Percentiles rank a stretch among this genome's conserved stretches.
Evolutionary conservation across 805 yeast genomes (phyloP).

Genomic region (Candida multigemmis): DNA sequence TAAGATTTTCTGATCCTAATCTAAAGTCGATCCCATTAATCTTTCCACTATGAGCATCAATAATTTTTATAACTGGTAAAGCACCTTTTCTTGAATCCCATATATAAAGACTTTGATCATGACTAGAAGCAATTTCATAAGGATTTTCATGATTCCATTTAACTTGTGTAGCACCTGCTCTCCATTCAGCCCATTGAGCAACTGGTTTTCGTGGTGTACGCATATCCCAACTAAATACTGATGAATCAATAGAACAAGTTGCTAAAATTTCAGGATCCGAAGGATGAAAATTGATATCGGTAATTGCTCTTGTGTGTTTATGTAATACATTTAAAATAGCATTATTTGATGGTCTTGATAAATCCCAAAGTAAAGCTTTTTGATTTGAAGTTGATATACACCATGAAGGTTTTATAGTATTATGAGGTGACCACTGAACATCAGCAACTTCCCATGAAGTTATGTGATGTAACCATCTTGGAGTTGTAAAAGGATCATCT

Average conservation of each 20-base stretch:
- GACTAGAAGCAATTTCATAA: conserved; percentile 75
- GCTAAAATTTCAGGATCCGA: conserved; percentile 79
- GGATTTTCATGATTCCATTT: conserved; percentile 83
- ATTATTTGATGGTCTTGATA: conserved; percentile 55
- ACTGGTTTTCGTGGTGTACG: conserved; percentile 70
- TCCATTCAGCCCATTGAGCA: conserved; percentile 83
- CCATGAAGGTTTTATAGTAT: conserved; percentile 72
- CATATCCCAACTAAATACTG: conserved; percentile 85
- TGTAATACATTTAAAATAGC: conserved; percentile 87
- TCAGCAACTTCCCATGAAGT: conserved; percentile 99
- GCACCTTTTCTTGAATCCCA: conserved; percentile 91
- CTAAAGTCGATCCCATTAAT: conserved; percentile 87
- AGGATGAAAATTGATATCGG: conserved; percentile 92
- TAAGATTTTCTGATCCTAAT: conserved; percentile 46
- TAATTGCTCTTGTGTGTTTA: conserved; percentile 86
- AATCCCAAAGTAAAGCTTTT: conserved; percentile 91
- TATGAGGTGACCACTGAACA: conserved; percentile 96
- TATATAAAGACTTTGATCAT: conserved; percentile 66
- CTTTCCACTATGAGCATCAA: conserved; percentile 70
- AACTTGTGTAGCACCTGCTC: conserved; percentile 90
- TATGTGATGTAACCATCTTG: conserved; percentile 84
- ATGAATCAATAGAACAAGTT: conserved; percentile 89
- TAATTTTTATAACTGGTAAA: conserved; percentile 54
- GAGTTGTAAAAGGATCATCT: conserved; percentile 92
- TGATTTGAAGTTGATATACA: conserved; percentile 91